These are phyloP conservation scores for Neofusicoccum cordaticola DNA, from an alignment of 2,329 filamentous ascomycete species.

Conservation along the genomic window DNA sequence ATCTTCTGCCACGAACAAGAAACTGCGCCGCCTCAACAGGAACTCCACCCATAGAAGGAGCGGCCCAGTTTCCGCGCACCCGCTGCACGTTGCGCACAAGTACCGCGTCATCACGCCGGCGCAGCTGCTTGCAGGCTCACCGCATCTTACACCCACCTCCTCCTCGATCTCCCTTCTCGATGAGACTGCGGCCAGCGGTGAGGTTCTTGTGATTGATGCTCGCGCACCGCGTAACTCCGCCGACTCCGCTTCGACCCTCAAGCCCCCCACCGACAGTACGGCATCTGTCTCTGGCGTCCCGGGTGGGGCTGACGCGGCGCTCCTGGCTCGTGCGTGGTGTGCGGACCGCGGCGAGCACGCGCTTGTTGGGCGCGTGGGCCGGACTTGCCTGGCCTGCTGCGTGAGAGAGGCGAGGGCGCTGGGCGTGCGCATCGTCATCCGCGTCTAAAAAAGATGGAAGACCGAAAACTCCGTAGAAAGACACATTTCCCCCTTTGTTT, in stretches of 20 bases:
- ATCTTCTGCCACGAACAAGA: conserved; percentile 7
- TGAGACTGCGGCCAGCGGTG: conserved; percentile 11
- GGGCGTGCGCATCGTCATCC: conserved; percentile 64
- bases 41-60: conserved; percentile 28
- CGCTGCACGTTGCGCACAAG: conserved; percentile 39
- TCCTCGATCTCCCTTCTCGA: conserved; percentile 20
- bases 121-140: not conserved
- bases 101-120: conserved; percentile 27
- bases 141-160: conserved; percentile 20
- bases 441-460: conserved; percentile 25
- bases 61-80: conserved; percentile 34
- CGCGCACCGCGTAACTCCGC: conserved; percentile 34
- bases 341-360: conserved; percentile 73
- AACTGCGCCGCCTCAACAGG: conserved; percentile 29
- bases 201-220: conserved; percentile 45
- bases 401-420: conserved; percentile 71
- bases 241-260: not conserved
- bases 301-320: conserved; percentile 62
- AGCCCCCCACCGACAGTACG: not conserved
- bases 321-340: conserved; percentile 70
- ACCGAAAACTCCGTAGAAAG: not conserved
- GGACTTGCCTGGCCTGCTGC: conserved; percentile 71
- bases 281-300: not conserved
- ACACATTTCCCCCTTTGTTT: not conserved
- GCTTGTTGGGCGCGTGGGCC: conserved; percentile 62